Evolutionary conservation across 164 flowering plant species (phyloP).

Genomic region (Kingdonia uniflora): DNA sequence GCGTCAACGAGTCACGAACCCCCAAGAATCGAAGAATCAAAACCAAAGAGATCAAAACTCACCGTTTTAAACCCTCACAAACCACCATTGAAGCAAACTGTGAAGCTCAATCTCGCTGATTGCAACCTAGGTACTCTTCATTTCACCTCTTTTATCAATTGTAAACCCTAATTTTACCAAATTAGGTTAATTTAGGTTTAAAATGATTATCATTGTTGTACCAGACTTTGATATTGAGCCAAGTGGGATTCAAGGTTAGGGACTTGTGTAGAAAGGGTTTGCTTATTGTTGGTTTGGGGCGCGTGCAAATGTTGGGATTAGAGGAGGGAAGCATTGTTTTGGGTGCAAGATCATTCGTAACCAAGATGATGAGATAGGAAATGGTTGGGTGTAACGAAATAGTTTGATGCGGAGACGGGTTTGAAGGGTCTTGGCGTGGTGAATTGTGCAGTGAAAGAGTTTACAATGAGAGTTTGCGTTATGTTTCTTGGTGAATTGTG

Average conservation of each 20-base stretch:
- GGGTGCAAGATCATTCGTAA: slow-evolving; percentile 44
- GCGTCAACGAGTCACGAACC: too few species aligned
- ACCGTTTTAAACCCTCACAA: neutral
- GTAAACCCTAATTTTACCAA: too few species aligned
- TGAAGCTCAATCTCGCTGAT: slow-evolving; percentile 36
- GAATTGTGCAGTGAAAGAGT: slow-evolving; percentile 16
- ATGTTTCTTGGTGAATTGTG: too few species aligned
- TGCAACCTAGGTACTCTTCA: slow-evolving; percentile 28
- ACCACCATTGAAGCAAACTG: slow-evolving; percentile 10
- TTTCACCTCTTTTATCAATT: neutral
- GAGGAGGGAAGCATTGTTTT: slow-evolving; percentile 46
- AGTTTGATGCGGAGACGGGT: slow-evolving; percentile 44
- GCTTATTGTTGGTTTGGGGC: slow-evolving; percentile 77
- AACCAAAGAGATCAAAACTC: slow-evolving; percentile 12
- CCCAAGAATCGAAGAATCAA: too few species aligned
- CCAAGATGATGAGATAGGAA: slow-evolving; percentile 46
- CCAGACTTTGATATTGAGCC: slow-evolving; percentile 50
- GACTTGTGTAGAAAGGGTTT: slow-evolving; percentile 43
- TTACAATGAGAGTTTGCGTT: slow-evolving; percentile 37
- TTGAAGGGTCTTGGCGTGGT: slow-evolving; percentile 38
- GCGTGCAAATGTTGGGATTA: slow-evolving; percentile 45
- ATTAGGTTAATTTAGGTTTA: too few species aligned
- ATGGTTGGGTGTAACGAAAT: slow-evolving; percentile 44
- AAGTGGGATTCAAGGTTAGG: slow-evolving; percentile 39
- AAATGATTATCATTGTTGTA: too few species aligned